Conservation (phyloP, 176 grass and related monocot genomes). For the Poa annua region DNA sequence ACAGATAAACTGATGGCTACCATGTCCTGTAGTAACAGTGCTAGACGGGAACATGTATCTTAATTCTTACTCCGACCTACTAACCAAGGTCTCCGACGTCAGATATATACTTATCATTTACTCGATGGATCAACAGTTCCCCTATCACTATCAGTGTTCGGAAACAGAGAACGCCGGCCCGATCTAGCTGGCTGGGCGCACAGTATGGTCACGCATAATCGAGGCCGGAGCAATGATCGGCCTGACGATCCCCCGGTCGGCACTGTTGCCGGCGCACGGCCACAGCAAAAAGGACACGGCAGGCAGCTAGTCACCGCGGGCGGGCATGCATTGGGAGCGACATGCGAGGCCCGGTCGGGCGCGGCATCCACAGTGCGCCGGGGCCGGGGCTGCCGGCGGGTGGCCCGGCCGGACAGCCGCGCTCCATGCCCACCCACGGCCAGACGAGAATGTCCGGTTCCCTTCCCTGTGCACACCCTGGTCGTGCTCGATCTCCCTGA, state of each 20-base stretch:
- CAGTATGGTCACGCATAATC: background rate
- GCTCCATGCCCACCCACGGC: constrained; percentile 21
- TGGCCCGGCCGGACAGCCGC: constrained; percentile 24
- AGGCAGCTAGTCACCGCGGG: background rate
- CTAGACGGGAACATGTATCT: too few species aligned
- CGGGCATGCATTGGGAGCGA: constrained; percentile 1
- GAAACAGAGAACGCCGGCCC: background rate
- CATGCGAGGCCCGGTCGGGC: background rate
- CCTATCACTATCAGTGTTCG: background rate
- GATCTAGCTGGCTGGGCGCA: background rate
- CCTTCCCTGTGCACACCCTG: background rate
- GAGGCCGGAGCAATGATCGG: background rate
- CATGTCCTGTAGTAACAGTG: too few species aligned
- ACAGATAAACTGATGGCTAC: background rate
- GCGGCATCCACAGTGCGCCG: background rate
- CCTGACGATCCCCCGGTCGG: background rate
- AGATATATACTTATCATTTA: too few species aligned
- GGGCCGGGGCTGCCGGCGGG: constrained; percentile 31
- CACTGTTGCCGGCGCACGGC: constrained; percentile 5
- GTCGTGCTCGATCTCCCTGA: background rate
- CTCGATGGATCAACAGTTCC: background rate
- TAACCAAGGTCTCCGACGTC: too few species aligned
- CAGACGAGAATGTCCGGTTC: constrained; percentile 6
- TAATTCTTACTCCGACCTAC: too few species aligned
- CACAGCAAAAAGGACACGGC: background rate